phyloP scores from a whole-genome alignment of 2,329 filamentous ascomycete species.

The Tolypocladium amazonense region DNA sequence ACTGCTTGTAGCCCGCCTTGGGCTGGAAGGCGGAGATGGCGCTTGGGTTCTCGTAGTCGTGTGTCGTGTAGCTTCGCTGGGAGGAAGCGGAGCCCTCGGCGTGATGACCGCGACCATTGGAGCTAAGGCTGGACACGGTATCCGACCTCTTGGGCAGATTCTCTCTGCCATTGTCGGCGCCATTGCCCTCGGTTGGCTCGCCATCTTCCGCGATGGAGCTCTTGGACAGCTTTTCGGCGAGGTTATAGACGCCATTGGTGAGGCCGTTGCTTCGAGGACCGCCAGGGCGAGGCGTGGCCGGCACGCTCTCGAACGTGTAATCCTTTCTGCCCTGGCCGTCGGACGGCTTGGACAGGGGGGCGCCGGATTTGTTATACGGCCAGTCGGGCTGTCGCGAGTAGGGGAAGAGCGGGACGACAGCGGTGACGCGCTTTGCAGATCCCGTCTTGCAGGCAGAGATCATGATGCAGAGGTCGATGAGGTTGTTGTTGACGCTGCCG shows the following conservation, averaged over 20 bases:
- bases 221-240: slow-evolving; percentile 65
- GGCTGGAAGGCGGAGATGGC: slow-evolving; percentile 54
- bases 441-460: slow-evolving; percentile 96
- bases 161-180: slow-evolving; percentile 17
- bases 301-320: slow-evolving; percentile 87
- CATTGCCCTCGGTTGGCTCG: slow-evolving; percentile 10
- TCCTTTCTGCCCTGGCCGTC: slow-evolving; percentile 39
- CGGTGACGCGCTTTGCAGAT: slow-evolving; percentile 85
- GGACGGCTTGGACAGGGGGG: slow-evolving; percentile 66
- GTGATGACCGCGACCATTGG: slow-evolving; percentile 24
- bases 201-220: slow-evolving; percentile 43
- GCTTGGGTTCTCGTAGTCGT: slow-evolving; percentile 52
- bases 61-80: slow-evolving; percentile 45
- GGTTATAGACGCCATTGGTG: slow-evolving; percentile 51
- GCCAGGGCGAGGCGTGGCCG: slow-evolving; percentile 70
- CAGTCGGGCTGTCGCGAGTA: slow-evolving; percentile 95
- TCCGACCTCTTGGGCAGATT: slow-evolving; percentile 25
- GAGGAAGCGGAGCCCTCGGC: slow-evolving; percentile 28
- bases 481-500: slow-evolving; percentile 88
- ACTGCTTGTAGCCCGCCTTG: slow-evolving; percentile 93
- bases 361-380: slow-evolving; percentile 91
- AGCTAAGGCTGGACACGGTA: slow-evolving; percentile 21
- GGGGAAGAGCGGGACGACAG: slow-evolving; percentile 88
- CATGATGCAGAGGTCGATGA: slow-evolving; percentile 95
- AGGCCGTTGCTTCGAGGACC: slow-evolving; percentile 56